Conservation (phyloP, 2,329 filamentous ascomycete genomes). For the Aspergillus luchuensis region DNA sequence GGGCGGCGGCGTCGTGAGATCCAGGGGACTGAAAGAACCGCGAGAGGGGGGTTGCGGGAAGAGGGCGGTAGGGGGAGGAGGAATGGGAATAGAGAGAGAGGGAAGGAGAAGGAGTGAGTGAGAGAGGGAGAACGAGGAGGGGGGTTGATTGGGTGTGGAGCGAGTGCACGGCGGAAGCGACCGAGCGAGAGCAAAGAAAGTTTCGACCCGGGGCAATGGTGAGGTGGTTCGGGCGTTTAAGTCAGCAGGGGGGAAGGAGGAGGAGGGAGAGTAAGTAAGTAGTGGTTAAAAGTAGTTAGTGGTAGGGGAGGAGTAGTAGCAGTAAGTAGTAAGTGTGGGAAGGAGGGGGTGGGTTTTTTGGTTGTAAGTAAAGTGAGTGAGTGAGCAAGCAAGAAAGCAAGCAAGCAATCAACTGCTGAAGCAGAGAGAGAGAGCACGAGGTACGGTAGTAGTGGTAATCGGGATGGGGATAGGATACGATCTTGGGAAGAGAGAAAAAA, state of each 20-base stretch:
- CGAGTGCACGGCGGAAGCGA: conserved; percentile 29
- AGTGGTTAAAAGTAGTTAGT: no score
- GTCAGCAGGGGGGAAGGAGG: conserved; percentile 13
- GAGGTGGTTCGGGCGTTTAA: conserved; percentile 20
- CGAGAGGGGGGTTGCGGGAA: conserved; percentile 13
- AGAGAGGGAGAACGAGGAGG: conserved; percentile 15
- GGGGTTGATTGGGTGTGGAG: conserved; percentile 30
- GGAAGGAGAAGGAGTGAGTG: conserved; percentile 8
- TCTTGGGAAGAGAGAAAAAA: conserved; percentile 9
- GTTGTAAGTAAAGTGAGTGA: no score
- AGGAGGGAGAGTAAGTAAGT: background rate
- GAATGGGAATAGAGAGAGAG: conserved; percentile 13
- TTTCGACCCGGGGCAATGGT: conserved; percentile 22
- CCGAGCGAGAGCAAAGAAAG: conserved; percentile 28
- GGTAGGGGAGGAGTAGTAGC: no score
- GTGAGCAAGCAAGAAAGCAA: no score
- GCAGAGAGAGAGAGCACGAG: conserved; percentile 1
- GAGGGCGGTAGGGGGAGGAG: conserved; percentile 14
- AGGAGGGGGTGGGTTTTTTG: no score
- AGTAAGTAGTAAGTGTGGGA: no score
- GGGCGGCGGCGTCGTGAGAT: conserved; percentile 32
- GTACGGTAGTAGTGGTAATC: background rate
- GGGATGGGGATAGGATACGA: background rate
- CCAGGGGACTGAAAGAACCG: conserved; percentile 21
- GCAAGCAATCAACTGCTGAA: background rate